Evolutionary conservation across 108 stramenopile species (phyloP), one percentile per base, ranked within the genome.

Genomic region (Cylindrotheca closterium): DNA sequence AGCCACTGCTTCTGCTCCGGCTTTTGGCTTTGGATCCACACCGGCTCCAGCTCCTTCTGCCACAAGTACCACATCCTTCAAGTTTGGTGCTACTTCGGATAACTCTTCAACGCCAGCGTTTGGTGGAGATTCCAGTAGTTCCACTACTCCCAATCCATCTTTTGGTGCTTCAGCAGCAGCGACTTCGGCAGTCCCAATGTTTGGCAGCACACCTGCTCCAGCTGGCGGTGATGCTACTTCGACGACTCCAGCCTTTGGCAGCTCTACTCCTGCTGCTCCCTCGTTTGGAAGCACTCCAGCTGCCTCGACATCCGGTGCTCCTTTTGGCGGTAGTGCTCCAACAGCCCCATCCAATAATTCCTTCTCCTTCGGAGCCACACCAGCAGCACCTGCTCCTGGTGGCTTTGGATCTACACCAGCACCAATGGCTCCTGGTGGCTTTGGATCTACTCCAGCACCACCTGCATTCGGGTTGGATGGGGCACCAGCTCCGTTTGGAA

Each of bases 321-420:
- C 37, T 15, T 42, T 42, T 42, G 37, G 37, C 15, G 37, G 37
- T 15, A 15, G 37, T 7, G 31, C 64, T 21, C 45, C 59, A n/a
- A 47, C 61, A 48, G 61, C 61, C 12, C 31, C 58, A 42, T 7
- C 37, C 10, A 42, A 5, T 42, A 22, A 22, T 19, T 22, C 32
- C 33, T 58, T 58, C 34, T 58, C 58, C 19, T 58, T 58, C 21
- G 58, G 58, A 21, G 58, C 26, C 8, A 27, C 55, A 5, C 55
- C 58, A 37, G 15, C 58, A 19, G 2, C 58, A 2, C 37, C 58
- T 30, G 10, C 58, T 60, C 29, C 62, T 19, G 19, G 31, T 3
- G 3, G 47, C 18, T 71, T 71, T 51, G 70, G 70, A 42, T 63
- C 70, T 10, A 63, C 70, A 17, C 56, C 70, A 3, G 61, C 55